Evolutionary conservation across 768 basidiomycete species (phyloP), one percentile per base, ranked within the genome.

Genomic region (Auriscalpium microsporum): DNA sequence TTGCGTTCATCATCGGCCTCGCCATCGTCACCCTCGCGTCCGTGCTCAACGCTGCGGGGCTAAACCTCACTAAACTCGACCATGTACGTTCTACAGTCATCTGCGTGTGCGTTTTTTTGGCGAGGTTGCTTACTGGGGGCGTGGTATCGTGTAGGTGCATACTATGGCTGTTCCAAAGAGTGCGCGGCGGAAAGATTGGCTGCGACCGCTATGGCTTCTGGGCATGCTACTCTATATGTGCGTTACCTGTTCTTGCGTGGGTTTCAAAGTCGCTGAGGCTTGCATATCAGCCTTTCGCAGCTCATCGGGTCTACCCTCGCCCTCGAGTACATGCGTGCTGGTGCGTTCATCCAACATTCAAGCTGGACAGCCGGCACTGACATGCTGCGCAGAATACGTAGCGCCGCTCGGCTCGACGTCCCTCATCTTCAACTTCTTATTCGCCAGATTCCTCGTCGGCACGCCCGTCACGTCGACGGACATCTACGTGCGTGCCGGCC

Each of bases 161-260:
- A 90, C 86, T 23, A 86, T 77, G 59, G 73, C 77, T 23, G 73
- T 95, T 49, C 94, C 94, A 14, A 90, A 87, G 68, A 70, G 82
- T 40, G 79, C 84, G 10, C 77, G 93, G 37, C 78, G 74, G 64
- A 79, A 76, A 58, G 91, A 93, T 67, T 95, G 83, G 80, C 71
- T 86, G 69, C 79, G 94, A 36, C 89, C 91, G 0, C 70, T 94
- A 62, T 95, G 94, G 93, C 73, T 94, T 7, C 76, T 93, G 4
- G 94, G 94, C 59, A 96, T 96, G 85, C 65, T 87, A 14, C 78
- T 94, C n/a, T 98, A 98, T 70, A 92, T 96, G 89, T 90, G 58
- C 59, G 84, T 72, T 10, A 21, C 36, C 19, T 47, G 19, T 13
- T 21, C n/a, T 28, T 48, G 48, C 35, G 10, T 19, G 42, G 23